A percentile compares a stretch with the other conserved stretches of the same genome.
These are phyloP conservation scores for Zymoseptoria brevis DNA, from an alignment of 2,329 filamentous ascomycete genomes.

Conservation along the genomic window DNA sequence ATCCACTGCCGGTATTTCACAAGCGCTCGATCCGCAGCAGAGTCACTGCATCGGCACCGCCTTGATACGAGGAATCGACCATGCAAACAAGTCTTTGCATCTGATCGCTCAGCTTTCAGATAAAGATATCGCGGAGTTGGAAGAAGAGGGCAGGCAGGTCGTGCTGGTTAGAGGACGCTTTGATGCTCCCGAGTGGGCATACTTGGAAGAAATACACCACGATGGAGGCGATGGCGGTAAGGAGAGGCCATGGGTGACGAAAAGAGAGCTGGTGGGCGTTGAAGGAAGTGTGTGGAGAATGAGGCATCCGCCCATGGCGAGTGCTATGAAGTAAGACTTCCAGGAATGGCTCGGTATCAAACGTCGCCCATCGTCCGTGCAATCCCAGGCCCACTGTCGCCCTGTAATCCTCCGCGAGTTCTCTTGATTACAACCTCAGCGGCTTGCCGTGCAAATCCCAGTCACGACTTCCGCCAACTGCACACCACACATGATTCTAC, in stretches of 20 bases:
- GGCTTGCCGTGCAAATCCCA: too few species aligned
- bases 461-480: too few species aligned
- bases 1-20: constrained; percentile 39
- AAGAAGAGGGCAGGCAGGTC: constrained; percentile 32
- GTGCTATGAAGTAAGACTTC: neutral
- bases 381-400: too few species aligned
- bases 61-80: constrained; percentile 63
- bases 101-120: constrained; percentile 54
- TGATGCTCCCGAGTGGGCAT: constrained; percentile 62
- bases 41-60: constrained; percentile 57
- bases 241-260: neutral
- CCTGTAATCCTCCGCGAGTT: too few species aligned
- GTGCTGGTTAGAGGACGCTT: constrained; percentile 62
- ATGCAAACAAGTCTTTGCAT: constrained; percentile 47
- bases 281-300: neutral
- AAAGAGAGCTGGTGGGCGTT: neutral
- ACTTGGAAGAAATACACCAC: constrained; percentile 53
- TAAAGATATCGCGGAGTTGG: constrained; percentile 17
- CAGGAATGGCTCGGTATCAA: neutral
- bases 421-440: too few species aligned
- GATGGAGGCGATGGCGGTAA: neutral
- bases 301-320: neutral
- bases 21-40: constrained; percentile 49
- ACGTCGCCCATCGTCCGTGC: too few species aligned
- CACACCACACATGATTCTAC: too few species aligned